A percentile compares a stretch with the other conserved stretches of the same genome.
Conservation (phyloP, 768 basidiomycete species). For the Candolleomyces aberdarensis region DNA sequence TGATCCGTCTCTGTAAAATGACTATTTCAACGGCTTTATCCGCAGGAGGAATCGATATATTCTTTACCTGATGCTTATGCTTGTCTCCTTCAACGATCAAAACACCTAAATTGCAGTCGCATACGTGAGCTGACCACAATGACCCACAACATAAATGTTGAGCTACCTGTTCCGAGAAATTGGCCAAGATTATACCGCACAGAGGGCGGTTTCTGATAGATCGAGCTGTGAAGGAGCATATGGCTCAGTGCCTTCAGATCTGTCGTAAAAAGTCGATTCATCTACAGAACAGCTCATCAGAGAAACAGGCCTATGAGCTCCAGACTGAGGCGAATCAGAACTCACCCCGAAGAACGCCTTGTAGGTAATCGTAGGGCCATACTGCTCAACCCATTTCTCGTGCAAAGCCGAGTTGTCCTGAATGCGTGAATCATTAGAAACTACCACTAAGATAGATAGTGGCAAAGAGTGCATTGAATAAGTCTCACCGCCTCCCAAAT, state of each 20-base stretch:
- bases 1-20: slow-evolving; percentile 34
- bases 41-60: background rate
- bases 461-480: background rate
- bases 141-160: background rate
- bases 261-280: slow-evolving; percentile 46
- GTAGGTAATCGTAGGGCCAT: slow-evolving; percentile 43
- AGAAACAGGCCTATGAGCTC: too few species aligned
- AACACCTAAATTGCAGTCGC: slow-evolving; percentile 33
- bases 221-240: slow-evolving; percentile 52
- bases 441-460: too few species aligned
- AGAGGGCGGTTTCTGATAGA: slow-evolving; percentile 54
- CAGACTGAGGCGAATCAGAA: background rate
- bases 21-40: too few species aligned
- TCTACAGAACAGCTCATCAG: slow-evolving; percentile 13
- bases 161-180: slow-evolving; percentile 43
- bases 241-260: slow-evolving; percentile 65
- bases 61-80: slow-evolving; percentile 42
- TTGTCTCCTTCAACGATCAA: slow-evolving; percentile 47
- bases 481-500: slow-evolving; percentile 22
- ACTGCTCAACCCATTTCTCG: slow-evolving; percentile 45
- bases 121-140: background rate
- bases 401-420: slow-evolving; percentile 37
- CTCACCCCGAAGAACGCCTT: slow-evolving; percentile 16
- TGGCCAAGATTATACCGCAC: slow-evolving; percentile 33
- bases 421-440: too few species aligned